phyloP scores from a whole-genome alignment of 2,329 filamentous ascomycete species.

The Nemania bipapillata region DNA sequence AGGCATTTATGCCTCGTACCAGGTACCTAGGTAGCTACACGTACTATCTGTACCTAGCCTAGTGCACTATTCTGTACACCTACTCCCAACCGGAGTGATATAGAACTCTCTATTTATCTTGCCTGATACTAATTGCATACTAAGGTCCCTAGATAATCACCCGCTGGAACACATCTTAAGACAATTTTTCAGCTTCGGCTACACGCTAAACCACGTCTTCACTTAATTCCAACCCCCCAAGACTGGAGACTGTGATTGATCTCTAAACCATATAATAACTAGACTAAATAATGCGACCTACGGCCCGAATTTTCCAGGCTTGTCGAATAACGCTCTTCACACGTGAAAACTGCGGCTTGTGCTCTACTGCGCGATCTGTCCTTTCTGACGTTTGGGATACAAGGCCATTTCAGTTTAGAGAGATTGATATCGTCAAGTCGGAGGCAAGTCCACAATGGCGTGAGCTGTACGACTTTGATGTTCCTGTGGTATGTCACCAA shows the following conservation, averaged over 20 bases:
- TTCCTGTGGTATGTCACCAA: conserved; percentile 73
- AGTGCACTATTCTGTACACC: too few species aligned
- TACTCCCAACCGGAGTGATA: too few species aligned
- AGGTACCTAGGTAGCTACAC: too few species aligned
- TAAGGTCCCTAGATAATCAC: too few species aligned
- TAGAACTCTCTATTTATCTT: too few species aligned
- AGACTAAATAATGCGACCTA: conserved; percentile 60
- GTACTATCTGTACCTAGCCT: too few species aligned
- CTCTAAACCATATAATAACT: background rate
- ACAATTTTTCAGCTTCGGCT: conserved; percentile 10
- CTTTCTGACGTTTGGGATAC: conserved; percentile 74
- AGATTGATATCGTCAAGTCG: conserved; percentile 74
- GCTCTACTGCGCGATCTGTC: conserved; percentile 73
- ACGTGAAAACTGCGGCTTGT: conserved; percentile 76
- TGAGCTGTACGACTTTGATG: conserved; percentile 81
- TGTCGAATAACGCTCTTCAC: conserved; percentile 80
- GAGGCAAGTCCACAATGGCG: conserved; percentile 71
- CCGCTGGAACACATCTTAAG: too few species aligned
- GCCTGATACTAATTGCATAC: too few species aligned
- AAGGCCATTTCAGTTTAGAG: conserved; percentile 73
- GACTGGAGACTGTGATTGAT: background rate
- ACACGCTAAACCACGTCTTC: background rate
- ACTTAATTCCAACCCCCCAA: background rate
- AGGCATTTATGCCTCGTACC: too few species aligned
- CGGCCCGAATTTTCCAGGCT: conserved; percentile 62